Conservation (phyloP, 2,329 filamentous ascomycete genomes). For the Fusarium stilboides region DNA sequence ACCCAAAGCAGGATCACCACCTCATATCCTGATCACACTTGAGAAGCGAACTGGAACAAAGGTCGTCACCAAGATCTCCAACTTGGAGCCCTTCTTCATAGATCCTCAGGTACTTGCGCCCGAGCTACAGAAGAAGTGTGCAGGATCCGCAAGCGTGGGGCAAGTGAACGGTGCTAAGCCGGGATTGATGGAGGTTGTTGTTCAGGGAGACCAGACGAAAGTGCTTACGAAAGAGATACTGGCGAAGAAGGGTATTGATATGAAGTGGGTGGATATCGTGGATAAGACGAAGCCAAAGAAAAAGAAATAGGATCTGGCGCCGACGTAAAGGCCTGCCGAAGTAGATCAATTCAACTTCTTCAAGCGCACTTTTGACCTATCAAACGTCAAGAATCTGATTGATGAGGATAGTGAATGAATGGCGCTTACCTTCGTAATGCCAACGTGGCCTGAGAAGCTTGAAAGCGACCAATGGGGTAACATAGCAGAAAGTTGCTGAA, state of each 20-base stretch:
- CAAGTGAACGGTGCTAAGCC: slow-evolving; percentile 43
- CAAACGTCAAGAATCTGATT: too few species aligned
- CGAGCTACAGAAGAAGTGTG: slow-evolving; percentile 45
- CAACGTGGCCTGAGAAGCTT: not conserved
- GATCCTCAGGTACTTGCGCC: slow-evolving; percentile 43
- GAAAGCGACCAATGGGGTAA: too few species aligned
- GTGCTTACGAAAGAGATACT: slow-evolving; percentile 34
- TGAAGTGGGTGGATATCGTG: slow-evolving; percentile 44
- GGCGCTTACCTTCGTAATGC: too few species aligned
- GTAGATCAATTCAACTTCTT: not conserved
- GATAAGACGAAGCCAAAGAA: slow-evolving; percentile 45
- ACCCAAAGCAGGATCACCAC: slow-evolving; percentile 40
- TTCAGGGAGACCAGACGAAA: slow-evolving; percentile 45
- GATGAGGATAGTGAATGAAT: too few species aligned
- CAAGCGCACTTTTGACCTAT: not conserved
- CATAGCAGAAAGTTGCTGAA: too few species aligned
- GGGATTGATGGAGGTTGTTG: slow-evolving; percentile 42
- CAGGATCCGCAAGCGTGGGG: slow-evolving; percentile 43
- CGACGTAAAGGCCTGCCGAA: not conserved
- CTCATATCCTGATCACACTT: slow-evolving; percentile 39
- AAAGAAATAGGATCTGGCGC: slow-evolving; percentile 22
- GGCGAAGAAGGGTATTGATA: slow-evolving; percentile 30
- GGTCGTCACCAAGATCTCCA: slow-evolving; percentile 45
- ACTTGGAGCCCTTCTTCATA: slow-evolving; percentile 43
- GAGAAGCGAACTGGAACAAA: slow-evolving; percentile 47